Conservation (phyloP, 306 rosid genomes). For the Trifolium pratense region DNA sequence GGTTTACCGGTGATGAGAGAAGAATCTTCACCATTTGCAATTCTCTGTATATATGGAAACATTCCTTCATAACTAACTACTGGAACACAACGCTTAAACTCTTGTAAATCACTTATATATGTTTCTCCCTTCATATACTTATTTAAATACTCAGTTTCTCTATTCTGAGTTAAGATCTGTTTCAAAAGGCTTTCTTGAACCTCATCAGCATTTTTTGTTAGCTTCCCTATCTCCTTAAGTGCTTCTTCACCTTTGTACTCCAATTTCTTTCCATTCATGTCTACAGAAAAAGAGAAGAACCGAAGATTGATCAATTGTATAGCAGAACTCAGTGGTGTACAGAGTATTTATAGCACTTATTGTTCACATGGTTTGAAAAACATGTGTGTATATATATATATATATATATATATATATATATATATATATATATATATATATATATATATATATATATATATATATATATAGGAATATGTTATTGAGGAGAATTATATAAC, state of each 20-base stretch:
- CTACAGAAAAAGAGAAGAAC: slow-evolving; percentile 30
- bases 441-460: too few species aligned
- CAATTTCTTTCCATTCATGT: slow-evolving; percentile 78
- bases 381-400: slow-evolving; percentile 38
- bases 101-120: slow-evolving; percentile 39
- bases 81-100: slow-evolving; percentile 67
- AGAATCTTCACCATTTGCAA: slow-evolving; percentile 81
- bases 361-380: slow-evolving; percentile 46
- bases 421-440: too few species aligned
- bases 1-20: slow-evolving; percentile 81
- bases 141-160: slow-evolving; percentile 70
- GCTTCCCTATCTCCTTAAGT: slow-evolving; percentile 77
- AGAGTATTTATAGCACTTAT: slow-evolving; percentile 29
- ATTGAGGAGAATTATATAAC: too few species aligned
- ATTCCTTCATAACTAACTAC: slow-evolving; percentile 61
- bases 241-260: slow-evolving; percentile 94
- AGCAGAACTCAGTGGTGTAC: slow-evolving; percentile 22
- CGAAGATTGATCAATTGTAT: not conserved
- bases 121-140: slow-evolving; percentile 56
- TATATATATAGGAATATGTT: too few species aligned
- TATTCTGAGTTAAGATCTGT: slow-evolving; percentile 65
- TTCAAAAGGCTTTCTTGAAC: slow-evolving; percentile 72
- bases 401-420: too few species aligned
- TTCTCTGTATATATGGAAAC: slow-evolving; percentile 68
- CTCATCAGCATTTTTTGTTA: slow-evolving; percentile 66